A percentile compares a stretch with the other conserved stretches of the same genome.
phyloP scores from a whole-genome alignment of 2,329 filamentous ascomycete species.

The Trichoderma guizhouense region DNA sequence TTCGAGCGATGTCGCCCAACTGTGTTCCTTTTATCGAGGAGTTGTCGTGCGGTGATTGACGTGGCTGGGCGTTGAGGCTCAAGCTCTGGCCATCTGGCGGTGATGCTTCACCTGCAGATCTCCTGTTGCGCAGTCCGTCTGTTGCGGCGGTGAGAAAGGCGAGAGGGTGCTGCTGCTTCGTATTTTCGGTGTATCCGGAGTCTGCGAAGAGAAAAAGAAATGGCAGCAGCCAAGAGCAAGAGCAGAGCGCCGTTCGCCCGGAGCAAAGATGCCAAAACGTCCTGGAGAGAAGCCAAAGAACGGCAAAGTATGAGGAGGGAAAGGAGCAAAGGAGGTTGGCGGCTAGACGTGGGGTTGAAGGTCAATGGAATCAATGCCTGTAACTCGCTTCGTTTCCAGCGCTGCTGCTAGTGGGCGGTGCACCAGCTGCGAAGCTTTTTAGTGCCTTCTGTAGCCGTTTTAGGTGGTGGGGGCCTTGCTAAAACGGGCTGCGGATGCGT shows the following conservation, averaged over 20 bases:
- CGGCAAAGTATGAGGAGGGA: background rate
- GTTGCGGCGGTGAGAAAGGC: slow-evolving; percentile 8
- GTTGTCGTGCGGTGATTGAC: background rate
- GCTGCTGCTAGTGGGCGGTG: background rate
- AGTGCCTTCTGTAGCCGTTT: background rate
- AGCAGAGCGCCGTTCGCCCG: background rate
- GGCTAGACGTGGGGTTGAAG: slow-evolving; percentile 18
- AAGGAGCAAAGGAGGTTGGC: slow-evolving; percentile 15
- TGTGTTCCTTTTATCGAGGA: background rate
- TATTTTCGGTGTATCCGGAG: background rate
- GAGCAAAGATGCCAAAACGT: background rate
- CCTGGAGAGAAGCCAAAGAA: background rate
- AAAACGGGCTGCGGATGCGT: background rate
- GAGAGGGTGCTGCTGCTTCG: background rate
- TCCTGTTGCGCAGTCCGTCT: background rate
- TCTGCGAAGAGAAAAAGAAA: background rate
- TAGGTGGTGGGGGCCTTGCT: background rate
- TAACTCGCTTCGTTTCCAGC: background rate
- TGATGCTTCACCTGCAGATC: slow-evolving; percentile 8
- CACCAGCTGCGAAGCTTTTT: background rate
- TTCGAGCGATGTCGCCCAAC: background rate
- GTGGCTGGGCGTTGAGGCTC: background rate
- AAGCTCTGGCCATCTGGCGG: slow-evolving; percentile 11
- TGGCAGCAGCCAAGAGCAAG: background rate
- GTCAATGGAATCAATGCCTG: background rate